These are phyloP conservation scores for Platanthera guangdongensis DNA, from an alignment of 106 monocot species.

Conservation along the genomic window DNA sequence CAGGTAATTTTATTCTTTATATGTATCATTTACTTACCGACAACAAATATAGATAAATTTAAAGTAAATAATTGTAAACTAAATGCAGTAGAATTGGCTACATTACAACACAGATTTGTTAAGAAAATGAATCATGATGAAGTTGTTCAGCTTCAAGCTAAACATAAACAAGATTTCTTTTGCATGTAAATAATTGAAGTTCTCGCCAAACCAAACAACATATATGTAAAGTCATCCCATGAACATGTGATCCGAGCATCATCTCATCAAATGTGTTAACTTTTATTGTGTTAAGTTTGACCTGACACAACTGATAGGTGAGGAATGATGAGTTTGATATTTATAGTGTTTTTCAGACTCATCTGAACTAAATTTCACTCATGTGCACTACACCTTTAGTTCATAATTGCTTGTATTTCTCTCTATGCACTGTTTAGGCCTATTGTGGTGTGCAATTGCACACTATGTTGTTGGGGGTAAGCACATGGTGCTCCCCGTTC, in stretches of 20 bases:
- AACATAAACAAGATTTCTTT: not conserved
- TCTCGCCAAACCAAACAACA: not conserved
- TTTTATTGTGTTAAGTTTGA: not conserved
- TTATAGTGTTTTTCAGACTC: too few species aligned
- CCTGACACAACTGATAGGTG: too few species aligned
- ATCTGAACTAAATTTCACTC: too few species aligned
- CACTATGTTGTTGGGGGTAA: too few species aligned
- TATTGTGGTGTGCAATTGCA: too few species aligned
- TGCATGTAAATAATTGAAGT: not conserved
- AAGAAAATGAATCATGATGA: not conserved
- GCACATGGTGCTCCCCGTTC: too few species aligned
- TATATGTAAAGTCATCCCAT: not conserved
- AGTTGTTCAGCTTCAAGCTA: not conserved
- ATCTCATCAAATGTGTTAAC: not conserved
- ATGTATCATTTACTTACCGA: not conserved
- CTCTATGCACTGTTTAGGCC: too few species aligned
- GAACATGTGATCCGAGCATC: not conserved
- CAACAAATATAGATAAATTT: not conserved
- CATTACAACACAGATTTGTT: not conserved
- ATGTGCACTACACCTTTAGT: too few species aligned
- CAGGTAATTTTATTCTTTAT: constrained; percentile 15
- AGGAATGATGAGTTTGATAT: too few species aligned
- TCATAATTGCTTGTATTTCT: too few species aligned
- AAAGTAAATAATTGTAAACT: not conserved
- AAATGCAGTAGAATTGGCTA: not conserved